phyloP scores from a whole-genome alignment of 2,329 filamentous ascomycete genomes.

The Coniochaeta ligniaria region DNA sequence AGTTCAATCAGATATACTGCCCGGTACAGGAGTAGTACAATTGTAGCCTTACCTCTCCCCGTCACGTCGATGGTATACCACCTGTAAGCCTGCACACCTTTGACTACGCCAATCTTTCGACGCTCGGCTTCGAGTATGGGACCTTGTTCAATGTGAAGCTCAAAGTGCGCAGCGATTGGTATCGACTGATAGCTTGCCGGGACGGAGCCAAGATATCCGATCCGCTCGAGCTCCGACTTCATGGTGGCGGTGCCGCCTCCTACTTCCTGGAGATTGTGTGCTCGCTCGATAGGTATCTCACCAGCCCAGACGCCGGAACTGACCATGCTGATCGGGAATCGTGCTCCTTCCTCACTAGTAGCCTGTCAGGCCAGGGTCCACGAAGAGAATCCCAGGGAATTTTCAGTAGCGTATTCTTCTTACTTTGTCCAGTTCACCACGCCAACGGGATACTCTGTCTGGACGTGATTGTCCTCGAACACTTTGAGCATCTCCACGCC shows the following conservation, averaged over 20 bases:
- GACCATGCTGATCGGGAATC: slow-evolving; percentile 70
- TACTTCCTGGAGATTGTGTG: slow-evolving; percentile 57
- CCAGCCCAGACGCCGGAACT: slow-evolving; percentile 72
- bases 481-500: slow-evolving; percentile 66
- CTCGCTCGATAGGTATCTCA: slow-evolving; percentile 51
- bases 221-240: slow-evolving; percentile 62
- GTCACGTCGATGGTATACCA: slow-evolving; percentile 64
- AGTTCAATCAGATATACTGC: not conserved
- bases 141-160: slow-evolving; percentile 81
- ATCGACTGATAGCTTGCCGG: slow-evolving; percentile 24
- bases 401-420: slow-evolving; percentile 5
- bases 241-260: slow-evolving; percentile 54
- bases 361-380: not conserved
- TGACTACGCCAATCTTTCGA: slow-evolving; percentile 62
- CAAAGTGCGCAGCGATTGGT: slow-evolving; percentile 71
- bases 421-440: slow-evolving; percentile 75
- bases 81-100: slow-evolving; percentile 67
- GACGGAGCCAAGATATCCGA: slow-evolving; percentile 58
- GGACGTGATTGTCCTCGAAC: slow-evolving; percentile 57
- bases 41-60: slow-evolving; percentile 33
- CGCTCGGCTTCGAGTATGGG: slow-evolving; percentile 61
- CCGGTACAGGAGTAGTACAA: not conserved
- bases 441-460: slow-evolving; percentile 65
- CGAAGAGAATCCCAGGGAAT: too few species aligned
- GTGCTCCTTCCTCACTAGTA: slow-evolving; percentile 67